These are phyloP conservation scores for Botrytis porri DNA, from an alignment of 2,329 filamentous ascomycete species.

Conservation along the genomic window DNA sequence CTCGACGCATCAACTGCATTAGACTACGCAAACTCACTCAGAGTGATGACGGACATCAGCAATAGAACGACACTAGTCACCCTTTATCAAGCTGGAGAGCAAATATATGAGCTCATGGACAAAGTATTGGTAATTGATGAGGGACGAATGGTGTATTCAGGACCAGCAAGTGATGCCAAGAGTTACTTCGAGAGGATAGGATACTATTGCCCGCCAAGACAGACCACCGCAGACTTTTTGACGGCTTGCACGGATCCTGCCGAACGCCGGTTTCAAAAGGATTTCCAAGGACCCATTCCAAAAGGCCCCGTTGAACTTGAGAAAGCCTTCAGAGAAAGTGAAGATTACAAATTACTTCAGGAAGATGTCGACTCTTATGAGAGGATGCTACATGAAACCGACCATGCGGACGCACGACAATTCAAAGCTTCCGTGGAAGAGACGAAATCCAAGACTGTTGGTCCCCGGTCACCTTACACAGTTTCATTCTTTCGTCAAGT, in stretches of 20 bases:
- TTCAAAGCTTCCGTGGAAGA: slow-evolving; percentile 65
- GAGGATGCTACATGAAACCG: slow-evolving; percentile 52
- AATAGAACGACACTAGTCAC: slow-evolving; percentile 68
- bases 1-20: slow-evolving; percentile 75
- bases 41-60: slow-evolving; percentile 73
- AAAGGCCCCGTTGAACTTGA: slow-evolving; percentile 62
- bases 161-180: slow-evolving; percentile 58
- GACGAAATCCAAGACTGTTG: slow-evolving; percentile 64
- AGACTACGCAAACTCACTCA: slow-evolving; percentile 69
- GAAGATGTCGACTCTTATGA: slow-evolving; percentile 62
- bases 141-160: slow-evolving; percentile 66
- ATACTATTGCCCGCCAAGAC: slow-evolving; percentile 51
- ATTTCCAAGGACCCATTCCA: slow-evolving; percentile 56
- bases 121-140: slow-evolving; percentile 76
- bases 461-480: slow-evolving; percentile 71
- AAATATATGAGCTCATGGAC: slow-evolving; percentile 72
- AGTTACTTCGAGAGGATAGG: slow-evolving; percentile 65
- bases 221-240: slow-evolving; percentile 76
- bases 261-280: slow-evolving; percentile 64
- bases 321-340: slow-evolving; percentile 61
- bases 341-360: slow-evolving; percentile 57
- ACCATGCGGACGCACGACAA: slow-evolving; percentile 58
- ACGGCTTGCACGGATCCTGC: slow-evolving; percentile 72
- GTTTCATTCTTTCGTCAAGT: slow-evolving; percentile 73
- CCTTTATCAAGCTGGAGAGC: slow-evolving; percentile 66